Evolutionary conservation across 169 alveolate genomes (phyloP), one percentile per base, ranked within the genome.

Genomic region (Toxoplasma gondii): DNA sequence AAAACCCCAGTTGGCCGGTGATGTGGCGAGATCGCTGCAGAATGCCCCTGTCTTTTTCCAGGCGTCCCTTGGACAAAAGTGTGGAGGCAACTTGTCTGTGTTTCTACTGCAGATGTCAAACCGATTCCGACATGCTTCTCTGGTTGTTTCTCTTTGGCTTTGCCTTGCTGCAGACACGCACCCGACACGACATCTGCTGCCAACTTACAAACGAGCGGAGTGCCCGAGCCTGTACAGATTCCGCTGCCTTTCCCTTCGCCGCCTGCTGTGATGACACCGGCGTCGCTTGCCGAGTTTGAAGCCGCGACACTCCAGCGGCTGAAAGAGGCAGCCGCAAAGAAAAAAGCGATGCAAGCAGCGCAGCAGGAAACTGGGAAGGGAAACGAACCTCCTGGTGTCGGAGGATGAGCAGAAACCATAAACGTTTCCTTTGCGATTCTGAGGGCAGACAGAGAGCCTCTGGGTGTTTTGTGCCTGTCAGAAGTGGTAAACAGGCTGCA

Each of bases 261-360:
- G 12, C 86, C 39, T n/a, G n/a, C 86, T 10, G 86, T 78, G 44
- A 78, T 78, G 39, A n/a, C 49, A 19, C 22, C 86, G 86, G 24
- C 90, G 53, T 82, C 90, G 41, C 69, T 82, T 2, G 90, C 54
- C 54, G 90, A 36, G 67, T 82, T 82, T 43, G 90, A 82, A 44
- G 90, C 58, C 16, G 90, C 90, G 67, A 82, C 90, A 29, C 64
- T 82, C 17, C 90, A 31, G 67, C 90, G 27, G 41, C 90, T 82
- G 38, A 22, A 67, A 10, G 36, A 4, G 17, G 90, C 90, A 0
- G 90, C 90, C 38, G 90, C 54, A 36, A 82, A 38, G 67, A 4
- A 17, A 22, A 78, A 78, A n/a, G 86, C 86, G 19, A 4, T 78
- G 86, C 86, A 78, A 38, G 86, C 39, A 17, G n/a, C 45, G 39